These are phyloP conservation scores for Tuber calosporum DNA, from an alignment of 495 filamentous ascomycete genomes.

Conservation along the genomic window DNA sequence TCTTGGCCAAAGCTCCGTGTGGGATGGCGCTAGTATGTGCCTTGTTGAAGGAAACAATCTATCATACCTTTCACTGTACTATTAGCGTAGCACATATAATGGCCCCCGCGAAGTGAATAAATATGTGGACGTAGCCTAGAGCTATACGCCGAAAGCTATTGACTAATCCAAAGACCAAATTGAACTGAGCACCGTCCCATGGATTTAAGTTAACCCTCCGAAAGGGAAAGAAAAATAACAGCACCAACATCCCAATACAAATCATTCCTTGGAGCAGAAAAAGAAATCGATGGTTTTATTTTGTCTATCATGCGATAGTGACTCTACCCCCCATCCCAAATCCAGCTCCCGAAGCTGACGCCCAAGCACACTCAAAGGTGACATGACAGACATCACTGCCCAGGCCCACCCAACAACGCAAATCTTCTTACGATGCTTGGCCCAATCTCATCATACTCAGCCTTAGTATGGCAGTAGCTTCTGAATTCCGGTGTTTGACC, in stretches of 20 bases:
- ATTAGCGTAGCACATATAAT: not conserved
- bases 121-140: not conserved
- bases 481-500: conserved; percentile 98
- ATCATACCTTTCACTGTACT: not conserved
- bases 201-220: not conserved
- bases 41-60: not conserved
- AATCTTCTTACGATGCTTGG: conserved; percentile 94
- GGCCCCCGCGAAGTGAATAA: not conserved
- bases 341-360: not conserved
- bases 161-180: not conserved
- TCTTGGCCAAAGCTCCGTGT: not conserved
- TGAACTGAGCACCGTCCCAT: not conserved
- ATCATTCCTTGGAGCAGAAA: not conserved
- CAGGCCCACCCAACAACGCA: conserved; percentile 86
- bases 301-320: conserved; percentile 1
- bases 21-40: not conserved
- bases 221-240: not conserved
- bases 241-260: not conserved
- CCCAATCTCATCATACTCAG: conserved; percentile 86
- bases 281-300: not conserved
- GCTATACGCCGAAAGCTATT: not conserved
- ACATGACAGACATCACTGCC: conserved; percentile 46
- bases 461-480: conserved; percentile 98
- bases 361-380: not conserved
- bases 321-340: not conserved